Conservation (phyloP, 108 stramenopile species). For the Schizochytrium sp. region DNA sequence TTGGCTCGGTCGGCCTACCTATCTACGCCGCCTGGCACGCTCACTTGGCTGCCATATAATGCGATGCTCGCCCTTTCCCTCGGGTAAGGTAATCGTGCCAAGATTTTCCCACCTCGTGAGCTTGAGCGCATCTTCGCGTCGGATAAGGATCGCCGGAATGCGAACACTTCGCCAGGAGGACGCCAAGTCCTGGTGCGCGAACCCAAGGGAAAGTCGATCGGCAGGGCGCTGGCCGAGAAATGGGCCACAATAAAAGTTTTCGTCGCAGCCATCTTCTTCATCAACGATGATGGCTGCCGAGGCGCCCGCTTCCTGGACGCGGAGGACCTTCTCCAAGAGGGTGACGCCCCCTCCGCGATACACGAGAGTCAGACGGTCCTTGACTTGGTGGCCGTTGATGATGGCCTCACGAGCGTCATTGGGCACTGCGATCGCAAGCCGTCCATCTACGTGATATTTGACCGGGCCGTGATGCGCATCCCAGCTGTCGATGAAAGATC, state of each 20-base stretch:
- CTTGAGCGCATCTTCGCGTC: background rate
- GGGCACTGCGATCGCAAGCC: background rate
- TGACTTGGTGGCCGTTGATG: background rate
- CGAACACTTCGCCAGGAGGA: background rate
- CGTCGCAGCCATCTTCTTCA: background rate
- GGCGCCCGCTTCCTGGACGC: background rate
- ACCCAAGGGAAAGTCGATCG: background rate
- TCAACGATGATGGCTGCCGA: background rate
- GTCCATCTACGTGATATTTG: background rate
- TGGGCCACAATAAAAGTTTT: background rate
- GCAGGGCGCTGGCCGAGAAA: background rate
- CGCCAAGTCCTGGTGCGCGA: background rate
- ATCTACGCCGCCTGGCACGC: background rate
- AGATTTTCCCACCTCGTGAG: background rate
- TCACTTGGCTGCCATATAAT: background rate
- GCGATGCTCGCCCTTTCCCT: background rate
- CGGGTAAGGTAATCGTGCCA: background rate
- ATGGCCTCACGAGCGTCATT: background rate
- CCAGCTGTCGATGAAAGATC: background rate
- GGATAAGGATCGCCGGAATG: background rate
- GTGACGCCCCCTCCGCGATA: background rate
- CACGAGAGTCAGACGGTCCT: background rate
- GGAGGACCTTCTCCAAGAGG: background rate
- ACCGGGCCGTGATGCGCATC: background rate
- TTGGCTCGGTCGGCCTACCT: too few species aligned